Evolutionary conservation across 2,329 filamentous ascomycete genomes (phyloP).

Genomic region (Botrytis galanthina): DNA sequence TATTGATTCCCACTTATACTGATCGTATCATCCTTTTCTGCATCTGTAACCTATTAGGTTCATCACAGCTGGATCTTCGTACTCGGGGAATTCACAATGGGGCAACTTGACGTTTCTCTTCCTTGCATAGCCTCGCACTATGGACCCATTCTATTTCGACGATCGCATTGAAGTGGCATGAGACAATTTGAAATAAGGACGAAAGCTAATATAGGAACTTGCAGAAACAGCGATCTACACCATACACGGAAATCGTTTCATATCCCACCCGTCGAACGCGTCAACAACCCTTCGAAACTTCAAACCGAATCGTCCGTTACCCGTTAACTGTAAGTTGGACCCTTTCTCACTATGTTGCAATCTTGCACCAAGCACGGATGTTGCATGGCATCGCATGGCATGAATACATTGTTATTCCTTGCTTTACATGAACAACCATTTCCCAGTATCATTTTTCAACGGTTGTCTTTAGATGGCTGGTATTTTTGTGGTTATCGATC

Average conservation of each 20-base stretch:
- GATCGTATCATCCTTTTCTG: slow-evolving; percentile 27
- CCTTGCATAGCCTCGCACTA: slow-evolving; percentile 28
- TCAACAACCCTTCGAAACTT: slow-evolving; percentile 15
- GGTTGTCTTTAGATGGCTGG: slow-evolving; percentile 15
- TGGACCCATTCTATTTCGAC: slow-evolving; percentile 28
- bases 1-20: slow-evolving; percentile 24
- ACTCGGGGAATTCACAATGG: slow-evolving; percentile 21
- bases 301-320: background rate
- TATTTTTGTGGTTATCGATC: slow-evolving; percentile 23
- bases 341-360: slow-evolving; percentile 19
- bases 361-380: slow-evolving; percentile 31
- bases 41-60: slow-evolving; percentile 26
- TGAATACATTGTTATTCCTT: slow-evolving; percentile 25
- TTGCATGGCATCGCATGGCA: slow-evolving; percentile 30
- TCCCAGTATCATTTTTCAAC: slow-evolving; percentile 1
- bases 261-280: slow-evolving; percentile 22
- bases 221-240: slow-evolving; percentile 24
- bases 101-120: slow-evolving; percentile 23
- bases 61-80: slow-evolving; percentile 24
- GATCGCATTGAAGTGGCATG: slow-evolving; percentile 28
- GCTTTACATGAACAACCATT: slow-evolving; percentile 23
- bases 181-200: slow-evolving; percentile 20
- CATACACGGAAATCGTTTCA: slow-evolving; percentile 31
- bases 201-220: slow-evolving; percentile 27
- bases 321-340: slow-evolving; percentile 30